Percentiles rank a stretch among this genome's conserved stretches.
Conservation (phyloP, 2,329 filamentous ascomycete genomes). For the Lecanosticta acicola region DNA sequence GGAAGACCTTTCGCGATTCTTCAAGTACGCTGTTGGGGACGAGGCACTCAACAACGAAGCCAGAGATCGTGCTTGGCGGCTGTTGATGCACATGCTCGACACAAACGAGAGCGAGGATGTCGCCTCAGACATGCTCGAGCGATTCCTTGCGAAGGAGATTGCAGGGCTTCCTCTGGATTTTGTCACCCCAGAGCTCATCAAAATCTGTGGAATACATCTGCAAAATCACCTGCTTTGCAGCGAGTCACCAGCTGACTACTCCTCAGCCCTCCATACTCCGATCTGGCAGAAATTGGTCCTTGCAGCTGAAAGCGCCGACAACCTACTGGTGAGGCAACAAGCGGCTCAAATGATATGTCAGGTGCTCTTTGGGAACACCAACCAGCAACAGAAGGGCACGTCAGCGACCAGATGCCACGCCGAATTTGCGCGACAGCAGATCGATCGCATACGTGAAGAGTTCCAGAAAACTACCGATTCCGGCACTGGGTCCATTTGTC, state of each 20-base stretch:
- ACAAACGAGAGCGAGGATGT: not conserved
- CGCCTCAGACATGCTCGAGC: conserved; percentile 7
- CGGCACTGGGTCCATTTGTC: conserved; percentile 3
- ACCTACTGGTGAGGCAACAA: conserved; percentile 3
- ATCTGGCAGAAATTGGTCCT: conserved; percentile 21
- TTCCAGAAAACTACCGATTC: not conserved
- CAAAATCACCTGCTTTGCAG: conserved; percentile 3
- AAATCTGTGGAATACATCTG: conserved; percentile 11
- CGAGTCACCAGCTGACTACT: conserved; percentile 3
- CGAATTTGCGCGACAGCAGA: conserved; percentile 19
- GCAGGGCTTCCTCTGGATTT: conserved; percentile 2
- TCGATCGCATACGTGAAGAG: conserved; percentile 11
- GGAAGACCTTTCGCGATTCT: conserved; percentile 10
- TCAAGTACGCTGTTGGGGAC: conserved; percentile 15
- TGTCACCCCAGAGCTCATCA: conserved; percentile 12
- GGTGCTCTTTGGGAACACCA: conserved; percentile 15
- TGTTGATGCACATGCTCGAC: conserved; percentile 1
- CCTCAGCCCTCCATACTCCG: conserved; percentile 11
- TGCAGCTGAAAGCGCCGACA: conserved; percentile 13
- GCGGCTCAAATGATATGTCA: conserved; percentile 11
- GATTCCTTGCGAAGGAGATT: not conserved
- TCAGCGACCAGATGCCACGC: conserved; percentile 14
- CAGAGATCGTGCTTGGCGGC: conserved; percentile 15
- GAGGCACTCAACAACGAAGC: conserved; percentile 18
- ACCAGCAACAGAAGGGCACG: conserved; percentile 2